Percentiles rank a stretch among this genome's conserved stretches.
These are phyloP conservation scores for Xylaria sp. DNA, from an alignment of 2,329 filamentous ascomycete genomes.

Conservation along the genomic window DNA sequence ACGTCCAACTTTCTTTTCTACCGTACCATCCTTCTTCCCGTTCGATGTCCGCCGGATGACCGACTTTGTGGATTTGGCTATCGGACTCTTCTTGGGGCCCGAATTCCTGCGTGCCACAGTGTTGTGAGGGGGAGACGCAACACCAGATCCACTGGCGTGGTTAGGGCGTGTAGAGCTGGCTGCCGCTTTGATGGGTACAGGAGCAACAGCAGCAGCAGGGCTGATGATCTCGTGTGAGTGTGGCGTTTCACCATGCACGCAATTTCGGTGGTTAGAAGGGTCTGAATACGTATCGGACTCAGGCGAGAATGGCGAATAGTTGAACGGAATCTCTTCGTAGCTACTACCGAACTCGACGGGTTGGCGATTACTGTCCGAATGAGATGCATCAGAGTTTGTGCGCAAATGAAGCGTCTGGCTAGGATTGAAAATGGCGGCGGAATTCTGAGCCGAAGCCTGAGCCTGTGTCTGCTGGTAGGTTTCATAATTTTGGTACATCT, in stretches of 20 bases:
- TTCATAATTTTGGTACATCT: slow-evolving; percentile 78
- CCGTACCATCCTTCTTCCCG: slow-evolving; percentile 79
- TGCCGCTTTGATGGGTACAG: slow-evolving; percentile 74
- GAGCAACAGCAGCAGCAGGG: slow-evolving; percentile 73
- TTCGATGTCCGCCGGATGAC: slow-evolving; percentile 82
- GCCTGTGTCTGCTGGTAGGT: slow-evolving; percentile 65
- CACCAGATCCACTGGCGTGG: slow-evolving; percentile 69
- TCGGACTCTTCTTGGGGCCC: slow-evolving; percentile 79
- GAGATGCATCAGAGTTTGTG: slow-evolving; percentile 85
- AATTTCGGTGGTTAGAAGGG: slow-evolving; percentile 67
- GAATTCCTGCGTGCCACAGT: slow-evolving; percentile 74
- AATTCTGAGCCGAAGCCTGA: slow-evolving; percentile 61
- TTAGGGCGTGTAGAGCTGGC: slow-evolving; percentile 68
- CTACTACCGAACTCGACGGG: slow-evolving; percentile 75
- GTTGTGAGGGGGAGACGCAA: slow-evolving; percentile 66
- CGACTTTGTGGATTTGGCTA: slow-evolving; percentile 83
- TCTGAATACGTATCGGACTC: slow-evolving; percentile 80
- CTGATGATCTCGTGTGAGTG: slow-evolving; percentile 69
- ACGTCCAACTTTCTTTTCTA: slow-evolving; percentile 92
- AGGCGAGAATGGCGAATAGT: slow-evolving; percentile 84
- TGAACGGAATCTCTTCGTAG: slow-evolving; percentile 82
- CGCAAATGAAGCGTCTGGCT: slow-evolving; percentile 89
- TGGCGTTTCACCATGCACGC: slow-evolving; percentile 66
- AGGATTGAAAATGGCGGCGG: slow-evolving; percentile 86
- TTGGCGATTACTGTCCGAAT: slow-evolving; percentile 71